These are phyloP conservation scores for Myochromella boudieri DNA, from an alignment of 768 basidiomycete species.

Conservation along the genomic window DNA sequence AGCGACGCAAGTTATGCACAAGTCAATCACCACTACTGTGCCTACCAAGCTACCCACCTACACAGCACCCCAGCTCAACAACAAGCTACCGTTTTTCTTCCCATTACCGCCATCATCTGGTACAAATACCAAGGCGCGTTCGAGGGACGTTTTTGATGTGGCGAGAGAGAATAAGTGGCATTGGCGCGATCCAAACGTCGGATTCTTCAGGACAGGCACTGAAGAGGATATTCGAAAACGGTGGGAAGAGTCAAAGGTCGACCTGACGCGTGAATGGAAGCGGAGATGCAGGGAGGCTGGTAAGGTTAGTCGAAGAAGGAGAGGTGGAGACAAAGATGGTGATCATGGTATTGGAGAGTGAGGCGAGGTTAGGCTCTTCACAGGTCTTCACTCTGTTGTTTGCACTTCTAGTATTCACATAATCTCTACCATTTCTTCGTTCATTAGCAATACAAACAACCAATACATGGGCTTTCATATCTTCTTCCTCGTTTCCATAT, in stretches of 20 bases:
- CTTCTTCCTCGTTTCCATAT: no score
- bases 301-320: conserved; percentile 58
- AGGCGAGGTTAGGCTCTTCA: no score
- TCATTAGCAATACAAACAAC: no score
- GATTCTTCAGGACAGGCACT: conserved; percentile 50
- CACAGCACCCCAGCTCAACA: conserved; percentile 41
- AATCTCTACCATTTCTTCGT: no score
- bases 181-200: conserved; percentile 39
- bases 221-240: conserved; percentile 60
- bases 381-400: no score
- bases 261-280: conserved; percentile 78
- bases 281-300: conserved; percentile 73
- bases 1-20: conserved; percentile 19
- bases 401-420: no score
- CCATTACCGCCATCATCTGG: conserved; percentile 36
- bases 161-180: conserved; percentile 49
- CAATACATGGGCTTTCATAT: no score
- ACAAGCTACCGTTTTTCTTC: conserved; percentile 64
- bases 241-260: conserved; percentile 71
- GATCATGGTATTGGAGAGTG: conserved; percentile 11
- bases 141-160: conserved; percentile 49
- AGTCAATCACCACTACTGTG: conserved; percentile 13
- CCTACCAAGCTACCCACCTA: conserved; percentile 6
- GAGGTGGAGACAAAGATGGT: conserved; percentile 37
- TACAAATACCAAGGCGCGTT: conserved; percentile 28